Evolutionary conservation across 306 rosid genomes (phyloP), one percentile per base, ranked within the genome.

Genomic region (Echinosophora koreensis): DNA sequence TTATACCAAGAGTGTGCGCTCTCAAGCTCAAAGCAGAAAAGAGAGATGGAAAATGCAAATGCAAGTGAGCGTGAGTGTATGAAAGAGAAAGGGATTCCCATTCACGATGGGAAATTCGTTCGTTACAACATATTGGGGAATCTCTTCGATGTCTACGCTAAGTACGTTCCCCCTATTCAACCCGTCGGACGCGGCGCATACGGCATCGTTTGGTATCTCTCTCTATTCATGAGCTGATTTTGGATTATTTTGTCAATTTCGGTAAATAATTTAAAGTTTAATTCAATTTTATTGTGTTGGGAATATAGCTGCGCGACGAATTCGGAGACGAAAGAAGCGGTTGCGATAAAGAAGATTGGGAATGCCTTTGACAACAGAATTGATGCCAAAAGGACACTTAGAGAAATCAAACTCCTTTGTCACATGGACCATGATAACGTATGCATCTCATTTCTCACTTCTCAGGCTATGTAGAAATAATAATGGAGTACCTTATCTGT

Each of bases 181-280:
- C 98, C 98, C 37, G 96, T 95, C 39, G 97, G 98, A 22, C 96
- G 98, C 54, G 98, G 98, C 51, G 96, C 98, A 4, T 92, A 92
- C 82, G 98, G 97, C 84, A 86, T 92, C 89, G 97, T 95, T 71
- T 95, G 98, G 98, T 95, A 67, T 14, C 8, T 37, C n/a, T 15
- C 61, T 57, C 55, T 22, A 22, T 22, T 22, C 22, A 22, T 22
- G 22, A 22, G 22, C 1, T 22, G 15, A 13, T 4, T 47, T 41
- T 50, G 5, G 55, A 8, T 18, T 18, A 18, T 8, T 55, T 55
- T 55, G 54, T 5, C 16, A 55, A 9, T 46, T 10, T 47, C 13
- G 2, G 10, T 44, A 44, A 44, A 10, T 44, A 10, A 44, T 8
- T 41, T 7, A 6, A 6, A 6, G 8, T 8, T 41, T 41, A 39